Evolutionary conservation across 2,329 filamentous ascomycete genomes (phyloP).

Genomic region (Stachybotrys chlorohalonatus): DNA sequence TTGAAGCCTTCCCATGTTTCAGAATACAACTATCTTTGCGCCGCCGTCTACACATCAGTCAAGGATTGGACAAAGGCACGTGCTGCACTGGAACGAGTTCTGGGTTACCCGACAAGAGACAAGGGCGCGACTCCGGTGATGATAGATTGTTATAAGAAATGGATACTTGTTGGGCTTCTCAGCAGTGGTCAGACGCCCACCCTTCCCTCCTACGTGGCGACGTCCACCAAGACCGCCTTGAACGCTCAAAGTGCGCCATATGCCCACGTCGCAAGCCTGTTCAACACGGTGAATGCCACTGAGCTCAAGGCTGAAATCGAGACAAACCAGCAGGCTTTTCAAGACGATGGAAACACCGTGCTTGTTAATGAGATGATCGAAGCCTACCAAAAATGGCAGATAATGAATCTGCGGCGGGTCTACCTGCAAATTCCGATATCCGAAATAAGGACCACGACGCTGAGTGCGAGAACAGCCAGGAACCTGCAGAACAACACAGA

Average conservation of each 20-base stretch:
- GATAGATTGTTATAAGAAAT: slow-evolving; percentile 88
- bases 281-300: slow-evolving; percentile 44
- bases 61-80: slow-evolving; percentile 55
- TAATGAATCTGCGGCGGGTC: slow-evolving; percentile 62
- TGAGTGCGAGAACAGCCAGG: slow-evolving; percentile 43
- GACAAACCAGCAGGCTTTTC: slow-evolving; percentile 49
- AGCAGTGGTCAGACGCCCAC: slow-evolving; percentile 49
- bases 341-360: slow-evolving; percentile 61
- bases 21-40: slow-evolving; percentile 58
- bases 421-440: slow-evolving; percentile 54
- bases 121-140: slow-evolving; percentile 64
- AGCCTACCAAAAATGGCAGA: slow-evolving; percentile 66
- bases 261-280: slow-evolving; percentile 58
- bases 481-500: slow-evolving; percentile 31
- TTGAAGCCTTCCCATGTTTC: slow-evolving; percentile 47
- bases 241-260: slow-evolving; percentile 59
- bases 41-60: slow-evolving; percentile 53
- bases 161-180: slow-evolving; percentile 69
- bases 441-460: slow-evolving; percentile 41
- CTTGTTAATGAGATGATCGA: slow-evolving; percentile 61
- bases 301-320: slow-evolving; percentile 58
- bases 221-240: slow-evolving; percentile 45
- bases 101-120: slow-evolving; percentile 58
- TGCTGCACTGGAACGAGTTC: slow-evolving; percentile 52
- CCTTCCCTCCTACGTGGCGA: slow-evolving; percentile 47